A percentile compares a stretch with the other conserved stretches of the same genome.
Evolutionary conservation across 208 protist genomes (phyloP).

Genomic region (Ichthyophonus hoferi): DNA sequence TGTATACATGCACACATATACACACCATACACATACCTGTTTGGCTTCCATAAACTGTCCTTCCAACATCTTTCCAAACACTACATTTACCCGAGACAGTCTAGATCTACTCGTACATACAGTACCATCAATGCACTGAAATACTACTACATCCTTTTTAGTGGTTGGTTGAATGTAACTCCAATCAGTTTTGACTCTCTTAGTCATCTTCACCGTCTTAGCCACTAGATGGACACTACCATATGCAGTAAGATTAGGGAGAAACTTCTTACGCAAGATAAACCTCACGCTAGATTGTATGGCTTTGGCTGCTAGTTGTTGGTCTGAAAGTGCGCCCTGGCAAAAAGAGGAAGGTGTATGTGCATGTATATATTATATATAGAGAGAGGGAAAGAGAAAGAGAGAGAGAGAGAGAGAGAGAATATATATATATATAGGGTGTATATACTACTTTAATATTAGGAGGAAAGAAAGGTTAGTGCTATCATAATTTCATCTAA

Average conservation of each 20-base stretch:
- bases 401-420: no score
- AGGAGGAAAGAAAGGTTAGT: no score
- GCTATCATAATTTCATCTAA: neutral
- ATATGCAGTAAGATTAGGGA: neutral
- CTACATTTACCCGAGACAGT: neutral
- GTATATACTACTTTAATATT: no score
- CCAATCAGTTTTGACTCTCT: neutral
- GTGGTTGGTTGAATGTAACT: neutral
- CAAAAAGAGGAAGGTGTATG: neutral
- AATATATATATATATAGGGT: no score
- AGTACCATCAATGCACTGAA: neutral
- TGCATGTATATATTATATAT: neutral
- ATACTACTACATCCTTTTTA: neutral
- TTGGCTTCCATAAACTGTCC: neutral
- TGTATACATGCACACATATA: no score
- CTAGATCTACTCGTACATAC: neutral
- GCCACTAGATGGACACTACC: no score
- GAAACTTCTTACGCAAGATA: neutral
- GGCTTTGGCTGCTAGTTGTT: neutral
- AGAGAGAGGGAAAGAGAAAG: neutral
- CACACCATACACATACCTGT: no score
- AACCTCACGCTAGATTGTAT: neutral
- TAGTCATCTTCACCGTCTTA: neutral
- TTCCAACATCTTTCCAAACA: neutral
- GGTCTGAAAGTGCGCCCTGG: neutral